Evolutionary conservation across 2,329 filamentous ascomycete genomes (phyloP), one percentile per base, ranked within the genome.

Genomic region (Calonectria pseudoreteaudii): DNA sequence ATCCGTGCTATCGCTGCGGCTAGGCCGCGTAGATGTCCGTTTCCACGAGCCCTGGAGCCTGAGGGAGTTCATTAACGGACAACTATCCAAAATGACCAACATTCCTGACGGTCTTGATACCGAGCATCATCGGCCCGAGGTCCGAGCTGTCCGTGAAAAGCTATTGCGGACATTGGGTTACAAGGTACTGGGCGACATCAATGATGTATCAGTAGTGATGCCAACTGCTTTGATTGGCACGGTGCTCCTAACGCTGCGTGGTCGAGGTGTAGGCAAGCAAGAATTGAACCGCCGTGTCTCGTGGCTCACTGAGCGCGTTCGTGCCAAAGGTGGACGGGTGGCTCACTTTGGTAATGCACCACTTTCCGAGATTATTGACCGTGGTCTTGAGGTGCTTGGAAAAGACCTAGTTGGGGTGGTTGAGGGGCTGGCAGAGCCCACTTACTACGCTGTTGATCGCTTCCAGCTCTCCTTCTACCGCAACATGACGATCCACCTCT

Each of bases 401-500:
- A 94, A 95, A 68, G 94, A 97, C 66, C 90, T 99, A 1, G 95
- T 99, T 0, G 95, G 96, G 6, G 88, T 93, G 6, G 89, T 98
- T 0, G 90, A 93, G 47, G 95, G 93, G 0, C 86, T 99, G 7
- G 94, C 94, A 0, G 97, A 99, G 83, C 94, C 95, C 23, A 98
- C 97, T 0, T 98, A 95, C 84, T 98, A 95, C 80, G 97, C 97
- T 6, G 95, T 98, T 49, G 97, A 99, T 83, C 91, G 95, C 68
- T 99, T 99, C 87, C 97, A 99, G 82, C 90, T 99, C 13, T 98
- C 95, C 0, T 99, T 99, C 85, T 99, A 99, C 86, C 93, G 97
- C 67, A 99, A 99, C 85, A 98, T 98, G 97, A 98, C 96, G 0
- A 99, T 99, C 75, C 97, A 99, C 82, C 90, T 99, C 7, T 99